These are phyloP conservation scores for Penicillium sp. DNA, from an alignment of 2,329 filamentous ascomycete genomes.

Conservation along the genomic window DNA sequence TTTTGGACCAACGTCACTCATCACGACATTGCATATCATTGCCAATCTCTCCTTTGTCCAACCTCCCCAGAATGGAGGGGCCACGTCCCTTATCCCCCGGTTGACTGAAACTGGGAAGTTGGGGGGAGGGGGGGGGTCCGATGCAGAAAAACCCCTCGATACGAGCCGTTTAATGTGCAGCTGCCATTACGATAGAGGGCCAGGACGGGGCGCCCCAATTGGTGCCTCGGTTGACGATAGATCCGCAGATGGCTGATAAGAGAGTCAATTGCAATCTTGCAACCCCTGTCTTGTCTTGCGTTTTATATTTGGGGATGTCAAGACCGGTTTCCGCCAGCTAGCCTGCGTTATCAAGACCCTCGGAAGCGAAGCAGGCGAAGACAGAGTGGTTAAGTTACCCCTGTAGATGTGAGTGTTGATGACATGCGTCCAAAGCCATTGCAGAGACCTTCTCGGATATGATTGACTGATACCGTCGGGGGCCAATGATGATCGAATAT, in stretches of 20 bases:
- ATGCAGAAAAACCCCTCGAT: not conserved
- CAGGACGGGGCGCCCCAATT: slow-evolving; percentile 3
- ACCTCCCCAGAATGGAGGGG: not conserved
- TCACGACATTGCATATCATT: slow-evolving; percentile 1
- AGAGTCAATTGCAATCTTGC: slow-evolving; percentile 5
- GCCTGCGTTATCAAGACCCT: not conserved
- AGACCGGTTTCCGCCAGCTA: not conserved
- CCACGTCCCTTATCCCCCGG: not conserved
- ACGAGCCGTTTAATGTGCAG: not conserved
- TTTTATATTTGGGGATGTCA: not conserved
- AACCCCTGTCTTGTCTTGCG: not conserved
- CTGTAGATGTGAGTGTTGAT: slow-evolving; percentile 1
- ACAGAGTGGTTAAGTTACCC: not conserved
- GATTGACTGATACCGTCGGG: not conserved
- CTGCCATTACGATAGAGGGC: not conserved
- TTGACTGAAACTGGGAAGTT: not conserved
- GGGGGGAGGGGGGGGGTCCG: not conserved
- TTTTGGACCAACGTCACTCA: not conserved
- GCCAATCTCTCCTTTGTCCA: not conserved
- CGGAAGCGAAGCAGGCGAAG: not conserved
- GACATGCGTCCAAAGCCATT: not conserved
- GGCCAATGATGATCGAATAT: not conserved
- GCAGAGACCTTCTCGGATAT: not conserved
- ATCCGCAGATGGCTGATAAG: slow-evolving; percentile 11
- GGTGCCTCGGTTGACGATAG: slow-evolving; percentile 1